Percentiles rank a stretch among this genome's conserved stretches.
Conservation (phyloP, 2,329 filamentous ascomycete genomes). For the Fusarium sulawesiense region DNA sequence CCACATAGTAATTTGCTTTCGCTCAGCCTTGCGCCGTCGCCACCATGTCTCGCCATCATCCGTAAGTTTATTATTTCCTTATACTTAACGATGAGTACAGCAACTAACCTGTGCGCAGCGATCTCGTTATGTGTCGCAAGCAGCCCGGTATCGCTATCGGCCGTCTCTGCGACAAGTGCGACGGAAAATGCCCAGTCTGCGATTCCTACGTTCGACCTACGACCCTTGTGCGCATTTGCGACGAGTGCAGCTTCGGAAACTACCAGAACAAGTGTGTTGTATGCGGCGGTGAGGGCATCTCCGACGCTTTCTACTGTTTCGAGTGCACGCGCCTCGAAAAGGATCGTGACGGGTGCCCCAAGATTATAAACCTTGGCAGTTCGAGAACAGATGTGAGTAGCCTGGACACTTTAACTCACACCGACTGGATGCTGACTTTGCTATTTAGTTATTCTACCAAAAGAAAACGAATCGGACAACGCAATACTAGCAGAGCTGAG, state of each 20-base stretch:
- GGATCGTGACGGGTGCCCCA: constrained; percentile 96
- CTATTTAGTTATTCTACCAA: constrained; percentile 68
- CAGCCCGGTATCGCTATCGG: constrained; percentile 97
- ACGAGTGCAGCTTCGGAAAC: constrained; percentile 99
- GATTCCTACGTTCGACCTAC: constrained; percentile 98
- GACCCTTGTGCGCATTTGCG: constrained; percentile 96
- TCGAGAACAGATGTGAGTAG: constrained; percentile 86
- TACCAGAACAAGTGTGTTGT: constrained; percentile 99
- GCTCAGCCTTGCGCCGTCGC: constrained; percentile 2
- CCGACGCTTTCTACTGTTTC: constrained; percentile 98
- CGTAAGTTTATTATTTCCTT: constrained; percentile 64
- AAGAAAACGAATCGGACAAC: constrained; percentile 72
- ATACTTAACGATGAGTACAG: not conserved
- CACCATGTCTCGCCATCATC: constrained; percentile 92
- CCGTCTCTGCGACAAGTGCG: constrained; percentile 99
- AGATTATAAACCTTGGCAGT: constrained; percentile 98
- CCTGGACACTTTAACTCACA: not conserved
- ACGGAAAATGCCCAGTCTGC: constrained; percentile 99
- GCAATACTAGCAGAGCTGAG: constrained; percentile 62
- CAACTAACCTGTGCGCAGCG: constrained; percentile 62
- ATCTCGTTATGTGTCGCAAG: constrained; percentile 99
- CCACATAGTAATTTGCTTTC: not conserved
- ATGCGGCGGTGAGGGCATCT: constrained; percentile 97
- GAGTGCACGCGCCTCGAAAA: constrained; percentile 98
- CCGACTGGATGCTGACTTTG: constrained; percentile 32